Evolutionary conservation across 225 moss, liverwort and hornwort genomes (phyloP), one percentile per base, ranked within the genome.

Genomic region (Marchantia polymorpha): DNA sequence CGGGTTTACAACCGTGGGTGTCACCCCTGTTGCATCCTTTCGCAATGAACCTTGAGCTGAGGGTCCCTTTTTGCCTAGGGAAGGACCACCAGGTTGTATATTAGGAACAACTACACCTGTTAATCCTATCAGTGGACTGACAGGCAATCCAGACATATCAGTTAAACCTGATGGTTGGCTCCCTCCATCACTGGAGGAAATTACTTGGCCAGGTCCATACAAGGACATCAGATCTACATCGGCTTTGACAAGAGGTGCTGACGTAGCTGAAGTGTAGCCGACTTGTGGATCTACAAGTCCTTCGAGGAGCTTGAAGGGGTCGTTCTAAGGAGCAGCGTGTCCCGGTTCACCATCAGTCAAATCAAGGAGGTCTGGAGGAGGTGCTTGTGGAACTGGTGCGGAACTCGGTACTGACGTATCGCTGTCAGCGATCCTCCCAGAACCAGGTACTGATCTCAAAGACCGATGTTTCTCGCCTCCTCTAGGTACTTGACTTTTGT

Each of bases 361-460:
- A 90, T 96, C 96, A 85, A 97, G 85, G 23, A 97, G 90, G 83
- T 97, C 94, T 74, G 90, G 76, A 9, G 89, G 91, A 31, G 91
- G 92, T 74, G 84, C 82, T 26, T 88, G 78, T 19, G 58, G 82
- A 52, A 82, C 81, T 25, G 84, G 82, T 13, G 80, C 61, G 81
- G 81, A 79, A 52, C 52, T 73, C 30, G 29, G 65, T 31, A 12
- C 39, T 66, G 72, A 72, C 12, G 27, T 27, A 51, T 66, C 71
- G 49, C 58, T 79, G 50, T 67, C 66, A 47, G 78, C 70, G 56
- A 59, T 55, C 54, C 56, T 76, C 48, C 52, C 77, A 69, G 52
- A 73, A n/a, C 39, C 31, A 27, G 50, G 47, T 68, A 54, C 58
- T 51, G 79, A 15, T 69, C 19, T 58, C 8, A 53, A 77, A 27